Percentiles rank a stretch among this genome's conserved stretches.
Evolutionary conservation across 306 rosid species (phyloP).

Genomic region (Quercus aquifolioides): DNA sequence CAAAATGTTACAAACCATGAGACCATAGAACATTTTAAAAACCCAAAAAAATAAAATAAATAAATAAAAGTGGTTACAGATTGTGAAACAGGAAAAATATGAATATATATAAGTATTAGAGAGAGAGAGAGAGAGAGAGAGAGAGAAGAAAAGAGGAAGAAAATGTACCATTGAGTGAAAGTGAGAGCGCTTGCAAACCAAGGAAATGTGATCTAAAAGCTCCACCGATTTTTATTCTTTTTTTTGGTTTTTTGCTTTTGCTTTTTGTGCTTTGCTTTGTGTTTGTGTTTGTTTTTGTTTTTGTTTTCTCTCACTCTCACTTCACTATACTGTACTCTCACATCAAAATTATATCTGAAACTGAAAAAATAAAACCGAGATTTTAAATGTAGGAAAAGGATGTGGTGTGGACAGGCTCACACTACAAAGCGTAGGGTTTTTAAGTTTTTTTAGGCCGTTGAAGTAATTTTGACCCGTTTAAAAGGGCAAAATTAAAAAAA

Average conservation of each 20-base stretch:
- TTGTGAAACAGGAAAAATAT: slow-evolving; percentile 3
- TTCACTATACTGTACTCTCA: neutral
- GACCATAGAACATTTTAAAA: slow-evolving; percentile 11
- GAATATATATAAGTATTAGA: neutral
- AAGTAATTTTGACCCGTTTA: no score
- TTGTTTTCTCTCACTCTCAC: slow-evolving; percentile 22
- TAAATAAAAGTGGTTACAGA: neutral
- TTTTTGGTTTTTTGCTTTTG: no score
- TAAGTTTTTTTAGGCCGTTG: neutral
- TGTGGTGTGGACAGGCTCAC: neutral
- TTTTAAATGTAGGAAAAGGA: neutral
- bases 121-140: slow-evolving; percentile 4
- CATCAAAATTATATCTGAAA: neutral
- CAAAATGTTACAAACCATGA: slow-evolving; percentile 27
- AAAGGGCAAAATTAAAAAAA: no score
- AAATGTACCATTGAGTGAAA: slow-evolving; percentile 45
- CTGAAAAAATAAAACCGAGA: neutral
- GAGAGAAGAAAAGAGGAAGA: slow-evolving; percentile 3
- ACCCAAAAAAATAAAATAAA: neutral
- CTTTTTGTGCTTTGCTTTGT: slow-evolving; percentile 11
- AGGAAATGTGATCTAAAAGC: slow-evolving; percentile 48
- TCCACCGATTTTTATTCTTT: slow-evolving; percentile 21
- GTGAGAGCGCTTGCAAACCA: slow-evolving; percentile 28
- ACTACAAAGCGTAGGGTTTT: rapidly evolving
- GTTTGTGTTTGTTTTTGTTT: slow-evolving; percentile 12